Conservation (phyloP, 495 filamentous ascomycete species). For the Daldinia decipiens region DNA sequence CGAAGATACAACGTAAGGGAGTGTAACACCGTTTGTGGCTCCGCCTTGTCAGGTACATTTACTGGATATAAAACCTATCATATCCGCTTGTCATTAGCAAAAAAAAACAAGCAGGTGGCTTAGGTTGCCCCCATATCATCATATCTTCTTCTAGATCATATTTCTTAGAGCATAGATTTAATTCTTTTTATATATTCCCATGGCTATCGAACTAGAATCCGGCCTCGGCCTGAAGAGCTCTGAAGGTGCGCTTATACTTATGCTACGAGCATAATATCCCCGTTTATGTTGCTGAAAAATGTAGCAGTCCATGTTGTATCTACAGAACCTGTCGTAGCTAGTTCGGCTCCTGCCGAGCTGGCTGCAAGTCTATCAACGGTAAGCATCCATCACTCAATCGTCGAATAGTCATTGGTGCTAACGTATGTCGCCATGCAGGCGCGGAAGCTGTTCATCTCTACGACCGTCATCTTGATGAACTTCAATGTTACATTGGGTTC, state of each 20-base stretch:
- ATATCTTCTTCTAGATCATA: conserved; percentile 4
- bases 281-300: not conserved
- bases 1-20: conserved; percentile 1
- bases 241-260: not conserved
- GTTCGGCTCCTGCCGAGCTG: conserved; percentile 3
- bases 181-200: not conserved
- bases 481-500: conserved; percentile 20
- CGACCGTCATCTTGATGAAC: not conserved
- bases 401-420: not conserved
- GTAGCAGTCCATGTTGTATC: not conserved
- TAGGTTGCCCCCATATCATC: not conserved
- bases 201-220: not conserved
- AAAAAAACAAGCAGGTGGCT: not conserved
- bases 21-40: not conserved
- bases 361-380: conserved; percentile 2
- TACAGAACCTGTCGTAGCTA: not conserved
- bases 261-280: not conserved
- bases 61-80: conserved; percentile 8
- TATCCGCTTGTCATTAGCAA: not conserved
- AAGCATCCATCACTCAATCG: not conserved
- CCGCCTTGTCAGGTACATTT: conserved; percentile 2
- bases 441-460: conserved; percentile 1
- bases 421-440: not conserved
- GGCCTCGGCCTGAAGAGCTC: not conserved
- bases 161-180: not conserved